Evolutionary conservation across 179 eudicot genomes (phyloP), one percentile per base, ranked within the genome.

Genomic region (Spinacia oleracea): DNA sequence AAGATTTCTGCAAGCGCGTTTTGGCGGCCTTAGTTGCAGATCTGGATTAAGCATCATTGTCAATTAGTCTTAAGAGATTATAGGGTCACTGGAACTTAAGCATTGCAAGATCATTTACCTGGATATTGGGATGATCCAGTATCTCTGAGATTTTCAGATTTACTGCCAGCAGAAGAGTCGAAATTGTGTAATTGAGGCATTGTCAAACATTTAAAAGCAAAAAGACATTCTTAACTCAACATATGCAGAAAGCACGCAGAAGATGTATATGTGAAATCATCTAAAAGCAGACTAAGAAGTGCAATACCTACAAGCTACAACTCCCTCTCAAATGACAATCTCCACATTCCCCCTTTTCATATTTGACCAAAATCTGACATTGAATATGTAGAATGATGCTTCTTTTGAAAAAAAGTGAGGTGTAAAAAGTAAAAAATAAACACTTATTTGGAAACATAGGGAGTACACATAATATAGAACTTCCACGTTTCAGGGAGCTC

Each of bases 1-100:
- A 91, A 78, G 75, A 96, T 93, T 82, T 93, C 99, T 66, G 89
- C 85, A 82, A 96, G 85, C 16, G 96, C 98, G 67, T 89, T 88
- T 80, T 91, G 98, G 73, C 98, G 98, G 75, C 96, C 93, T 89
- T 91, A 90, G 79, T 93, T 96, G 81, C 98, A 90, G 55, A 96
- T 93, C 98, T 96, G 96, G 68, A 80, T 70, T n/a, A 65, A 76
- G 71, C 77, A 78, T 75, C 69, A 82, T 56, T 20, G 46, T 64
- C 65, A 69, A 53, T 81, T 58, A 78, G 85, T 75, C 56, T 42
- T n/a, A 27, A 12, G 68, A 68, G 70, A 25, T 56, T 63, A 55
- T 45, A 23, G 48, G 56, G 48, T 42, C 65, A 80, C 48, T 25
- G 74, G 25, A 74, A 25, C 34, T 58, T 67, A 72, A 67, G 65